Conservation (phyloP, 1,139 yeast species). For the Debaryomycetaceae sp. region DNA sequence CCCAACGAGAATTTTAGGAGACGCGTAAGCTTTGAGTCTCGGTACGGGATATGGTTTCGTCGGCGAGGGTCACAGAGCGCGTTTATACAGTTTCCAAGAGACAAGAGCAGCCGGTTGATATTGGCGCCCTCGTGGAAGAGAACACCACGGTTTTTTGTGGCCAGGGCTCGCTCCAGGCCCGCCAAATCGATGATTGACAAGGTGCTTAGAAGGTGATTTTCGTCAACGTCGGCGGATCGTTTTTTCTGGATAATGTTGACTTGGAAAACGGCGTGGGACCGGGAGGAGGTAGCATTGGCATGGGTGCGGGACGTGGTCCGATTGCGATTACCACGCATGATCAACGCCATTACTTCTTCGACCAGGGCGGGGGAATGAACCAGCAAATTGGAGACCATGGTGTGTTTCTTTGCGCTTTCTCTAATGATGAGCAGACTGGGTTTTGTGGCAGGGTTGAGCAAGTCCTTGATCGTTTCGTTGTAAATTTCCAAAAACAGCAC, state of each 20-base stretch:
- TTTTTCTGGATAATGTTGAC: slow-evolving; percentile 58
- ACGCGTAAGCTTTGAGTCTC: slow-evolving; percentile 84
- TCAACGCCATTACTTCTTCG: slow-evolving; percentile 73
- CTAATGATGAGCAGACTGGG: slow-evolving; percentile 43
- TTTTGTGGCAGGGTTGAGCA: slow-evolving; percentile 47
- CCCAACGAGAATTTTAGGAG: slow-evolving; percentile 83
- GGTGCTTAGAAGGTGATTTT: slow-evolving; percentile 67
- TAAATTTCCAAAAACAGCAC: slow-evolving; percentile 79
- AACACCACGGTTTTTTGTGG: slow-evolving; percentile 74
- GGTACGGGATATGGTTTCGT: slow-evolving; percentile 71
- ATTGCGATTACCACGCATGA: slow-evolving; percentile 59
- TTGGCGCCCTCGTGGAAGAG: slow-evolving; percentile 85
- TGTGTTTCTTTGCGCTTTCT: slow-evolving; percentile 60
- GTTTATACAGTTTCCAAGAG: slow-evolving; percentile 88
- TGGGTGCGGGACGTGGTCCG: slow-evolving; percentile 82
- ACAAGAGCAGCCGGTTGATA: slow-evolving; percentile 76
- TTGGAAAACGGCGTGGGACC: slow-evolving; percentile 90
- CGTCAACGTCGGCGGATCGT: slow-evolving; percentile 52
- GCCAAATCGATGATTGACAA: slow-evolving; percentile 84
- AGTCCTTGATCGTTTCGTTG: slow-evolving; percentile 78
- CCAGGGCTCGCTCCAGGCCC: slow-evolving; percentile 90
- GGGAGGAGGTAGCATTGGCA: slow-evolving; percentile 80
- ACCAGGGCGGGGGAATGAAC: slow-evolving; percentile 54
- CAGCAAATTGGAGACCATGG: slow-evolving; percentile 66
- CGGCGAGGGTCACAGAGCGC: slow-evolving; percentile 71